Conservation (phyloP, 1,139 yeast genomes). For the Suhomyces bokatorum region DNA sequence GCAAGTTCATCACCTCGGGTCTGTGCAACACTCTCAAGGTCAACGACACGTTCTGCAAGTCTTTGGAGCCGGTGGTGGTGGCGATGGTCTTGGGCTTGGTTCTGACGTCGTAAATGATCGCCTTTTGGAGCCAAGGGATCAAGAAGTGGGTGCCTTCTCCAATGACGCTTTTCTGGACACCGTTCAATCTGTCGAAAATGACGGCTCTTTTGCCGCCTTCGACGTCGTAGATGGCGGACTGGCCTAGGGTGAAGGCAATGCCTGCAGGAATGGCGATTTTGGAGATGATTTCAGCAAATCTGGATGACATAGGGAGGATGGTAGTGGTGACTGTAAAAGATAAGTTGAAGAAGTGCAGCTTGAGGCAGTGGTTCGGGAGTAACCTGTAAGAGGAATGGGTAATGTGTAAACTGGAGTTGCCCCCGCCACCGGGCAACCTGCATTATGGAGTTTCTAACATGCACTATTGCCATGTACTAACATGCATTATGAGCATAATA, state of each 20-base stretch:
- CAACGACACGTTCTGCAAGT: slow-evolving; percentile 90
- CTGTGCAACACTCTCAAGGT: slow-evolving; percentile 92
- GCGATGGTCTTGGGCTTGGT: slow-evolving; percentile 90
- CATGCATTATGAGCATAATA: too few relatives aligned
- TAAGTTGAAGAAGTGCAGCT: neutral
- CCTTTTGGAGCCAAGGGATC: slow-evolving; percentile 94
- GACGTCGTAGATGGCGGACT: slow-evolving; percentile 84
- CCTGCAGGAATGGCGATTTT: slow-evolving; percentile 71
- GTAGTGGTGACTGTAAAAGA: neutral
- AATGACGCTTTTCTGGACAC: slow-evolving; percentile 81
- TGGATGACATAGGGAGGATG: slow-evolving; percentile 33
- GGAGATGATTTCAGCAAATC: slow-evolving; percentile 41
- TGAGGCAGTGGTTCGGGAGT: neutral
- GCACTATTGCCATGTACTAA: too few relatives aligned
- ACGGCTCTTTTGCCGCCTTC: slow-evolving; percentile 96
- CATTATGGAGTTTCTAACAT: neutral
- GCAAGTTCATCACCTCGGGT: slow-evolving; percentile 83
- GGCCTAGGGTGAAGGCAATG: slow-evolving; percentile 62
- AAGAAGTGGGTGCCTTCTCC: slow-evolving; percentile 98
- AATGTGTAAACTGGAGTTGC: neutral
- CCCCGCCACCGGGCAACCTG: too few relatives aligned
- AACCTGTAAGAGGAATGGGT: slow-evolving; percentile 5
- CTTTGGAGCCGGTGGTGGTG: slow-evolving; percentile 96
- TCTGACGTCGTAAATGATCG: slow-evolving; percentile 87
- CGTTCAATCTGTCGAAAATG: slow-evolving; percentile 85